Evolutionary conservation across 2,329 filamentous ascomycete genomes (phyloP), one percentile per base, ranked within the genome.

Genomic region (Biscogniauxia sp.): DNA sequence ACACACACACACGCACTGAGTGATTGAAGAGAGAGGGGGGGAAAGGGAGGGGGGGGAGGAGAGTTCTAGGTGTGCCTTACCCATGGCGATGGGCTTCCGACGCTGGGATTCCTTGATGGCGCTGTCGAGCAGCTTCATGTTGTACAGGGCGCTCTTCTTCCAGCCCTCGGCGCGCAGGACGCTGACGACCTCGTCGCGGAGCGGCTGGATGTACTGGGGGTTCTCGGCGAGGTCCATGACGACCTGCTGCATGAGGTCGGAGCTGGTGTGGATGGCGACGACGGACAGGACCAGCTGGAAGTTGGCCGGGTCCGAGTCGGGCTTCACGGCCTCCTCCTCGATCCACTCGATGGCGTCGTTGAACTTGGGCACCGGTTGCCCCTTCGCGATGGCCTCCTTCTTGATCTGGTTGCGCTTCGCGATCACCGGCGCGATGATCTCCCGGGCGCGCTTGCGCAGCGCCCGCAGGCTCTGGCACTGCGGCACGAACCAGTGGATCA

Each of bases 401-500:
- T 61, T 64, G 6, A 66, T 60, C 3, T 59, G 60, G 2, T 61
- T 58, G 8, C 71, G 68, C 51, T 66, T 62, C 5, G 66, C 61
- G 7, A 73, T 57, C 6, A 66, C 59, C 1, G 67, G 68, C 8
- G 58, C 54, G 9, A 73, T 63, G 45, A 64, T 66, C 53, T 45
- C 55, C 26, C 52, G 54, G 77, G 74, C 23, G 59, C 63, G 5
- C 64, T 69, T 13, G 71, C 75, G 15, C 66, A 66, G 5, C 58
- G 55, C 15, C 6, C 78, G 73, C 8, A 77, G 52, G 26, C 68
- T 72, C 23, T 68, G 68, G 25, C 75, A 76, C 19, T 70, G 68
- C 0, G 79, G 78, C 6, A 81, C 56, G 59, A 81, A 75, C 75
- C 76, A 78, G 59, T 80, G 74, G 17, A 79, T 74, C 0, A 81